Evolutionary conservation across 163 green algal genomes (phyloP).

Genomic region (Coccomyxa subellipsoidea): DNA sequence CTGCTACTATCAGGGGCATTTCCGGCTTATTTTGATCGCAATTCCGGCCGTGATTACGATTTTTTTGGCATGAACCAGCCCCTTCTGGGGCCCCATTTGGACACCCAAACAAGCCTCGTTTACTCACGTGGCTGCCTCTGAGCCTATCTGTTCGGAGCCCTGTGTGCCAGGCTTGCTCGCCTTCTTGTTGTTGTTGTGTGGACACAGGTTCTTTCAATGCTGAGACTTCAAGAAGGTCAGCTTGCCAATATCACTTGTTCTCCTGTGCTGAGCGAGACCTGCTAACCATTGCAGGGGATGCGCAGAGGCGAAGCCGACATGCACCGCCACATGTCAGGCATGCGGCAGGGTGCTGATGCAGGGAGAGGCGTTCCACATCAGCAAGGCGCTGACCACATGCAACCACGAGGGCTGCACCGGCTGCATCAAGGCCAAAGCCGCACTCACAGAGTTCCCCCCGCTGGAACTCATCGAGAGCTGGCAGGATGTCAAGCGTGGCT

Average conservation of each 20-base stretch:
- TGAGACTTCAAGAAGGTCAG: no score
- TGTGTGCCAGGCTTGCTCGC: no score
- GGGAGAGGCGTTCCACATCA: conserved; percentile 3
- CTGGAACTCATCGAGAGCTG: background rate
- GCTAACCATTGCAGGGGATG: background rate
- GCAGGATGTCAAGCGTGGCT: background rate
- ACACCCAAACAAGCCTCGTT: background rate
- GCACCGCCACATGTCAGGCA: background rate
- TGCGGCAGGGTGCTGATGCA: background rate
- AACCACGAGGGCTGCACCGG: background rate
- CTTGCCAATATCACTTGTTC: no score
- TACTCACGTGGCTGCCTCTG: no score
- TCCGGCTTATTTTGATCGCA: no score
- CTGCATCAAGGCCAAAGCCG: background rate
- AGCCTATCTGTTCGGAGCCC: no score
- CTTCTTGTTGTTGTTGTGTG: no score
- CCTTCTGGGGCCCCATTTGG: no score
- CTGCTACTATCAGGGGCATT: background rate
- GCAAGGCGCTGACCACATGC: background rate
- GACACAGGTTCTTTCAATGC: no score
- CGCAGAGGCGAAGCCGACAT: background rate
- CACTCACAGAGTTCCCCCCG: background rate
- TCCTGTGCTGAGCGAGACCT: background rate
- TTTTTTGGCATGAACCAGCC: background rate
- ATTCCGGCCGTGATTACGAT: no score